phyloP scores from a whole-genome alignment of 2,329 filamentous ascomycete species.

The Endoconidiophora polonica region DNA sequence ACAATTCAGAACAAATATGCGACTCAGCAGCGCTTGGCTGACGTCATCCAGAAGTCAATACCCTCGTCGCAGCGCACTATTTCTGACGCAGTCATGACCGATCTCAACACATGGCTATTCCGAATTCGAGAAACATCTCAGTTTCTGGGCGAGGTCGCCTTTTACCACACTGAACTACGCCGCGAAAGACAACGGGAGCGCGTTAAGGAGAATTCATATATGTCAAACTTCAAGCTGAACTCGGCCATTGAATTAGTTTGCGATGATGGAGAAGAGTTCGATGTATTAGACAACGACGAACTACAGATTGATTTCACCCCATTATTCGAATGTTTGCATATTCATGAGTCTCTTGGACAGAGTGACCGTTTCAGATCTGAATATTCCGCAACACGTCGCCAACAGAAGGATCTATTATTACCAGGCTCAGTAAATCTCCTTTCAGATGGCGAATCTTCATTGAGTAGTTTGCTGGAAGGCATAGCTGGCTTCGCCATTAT shows the following conservation, averaged over 20 bases:
- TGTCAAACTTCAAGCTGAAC: constrained; percentile 78
- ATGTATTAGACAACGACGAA: constrained; percentile 89
- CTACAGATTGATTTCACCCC: constrained; percentile 89
- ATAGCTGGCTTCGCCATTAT: constrained; percentile 95
- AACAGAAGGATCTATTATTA: constrained; percentile 81
- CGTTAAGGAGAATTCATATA: constrained; percentile 55
- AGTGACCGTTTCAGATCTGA: constrained; percentile 80
- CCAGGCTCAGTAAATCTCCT: constrained; percentile 59
- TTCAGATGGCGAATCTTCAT: constrained; percentile 65
- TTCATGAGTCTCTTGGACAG: constrained; percentile 85
- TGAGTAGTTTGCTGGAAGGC: constrained; percentile 84
- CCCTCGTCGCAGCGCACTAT: constrained; percentile 85
- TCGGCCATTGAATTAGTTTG: constrained; percentile 90
- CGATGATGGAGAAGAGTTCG: constrained; percentile 89
- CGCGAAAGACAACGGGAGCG: constrained; percentile 70
- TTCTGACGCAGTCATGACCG: constrained; percentile 90
- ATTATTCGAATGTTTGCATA: constrained; percentile 86
- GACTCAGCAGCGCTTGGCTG: constrained; percentile 84
- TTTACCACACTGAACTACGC: constrained; percentile 86
- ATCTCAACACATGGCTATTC: constrained; percentile 93
- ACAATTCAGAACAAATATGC: constrained; percentile 67
- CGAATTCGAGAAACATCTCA: constrained; percentile 91
- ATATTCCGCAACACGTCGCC: constrained; percentile 77
- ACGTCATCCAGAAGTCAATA: constrained; percentile 90
- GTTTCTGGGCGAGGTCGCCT: constrained; percentile 86